Conservation (phyloP, 176 grass and related monocot species). For the Phoenix roebelenii region DNA sequence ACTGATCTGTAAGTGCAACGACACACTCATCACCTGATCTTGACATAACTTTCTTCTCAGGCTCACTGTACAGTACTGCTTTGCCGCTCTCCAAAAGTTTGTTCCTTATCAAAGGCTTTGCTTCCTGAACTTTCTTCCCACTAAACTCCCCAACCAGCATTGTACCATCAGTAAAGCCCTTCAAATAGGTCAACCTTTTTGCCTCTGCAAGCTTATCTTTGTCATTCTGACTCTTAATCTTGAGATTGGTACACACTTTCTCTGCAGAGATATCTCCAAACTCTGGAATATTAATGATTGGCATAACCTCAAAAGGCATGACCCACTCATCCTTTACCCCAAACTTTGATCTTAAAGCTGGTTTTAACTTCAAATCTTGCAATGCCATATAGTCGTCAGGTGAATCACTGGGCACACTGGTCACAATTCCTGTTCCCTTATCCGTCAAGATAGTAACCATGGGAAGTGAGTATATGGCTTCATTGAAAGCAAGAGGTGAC, state of each 20-base stretch:
- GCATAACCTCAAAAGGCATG: conserved; percentile 38
- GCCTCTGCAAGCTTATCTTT: conserved; percentile 75
- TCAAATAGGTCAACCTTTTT: conserved; percentile 59
- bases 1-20: conserved; percentile 70
- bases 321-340: conserved; percentile 72
- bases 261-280: conserved; percentile 65
- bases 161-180: conserved; percentile 69
- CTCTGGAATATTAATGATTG: conserved; percentile 71
- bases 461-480: conserved; percentile 49
- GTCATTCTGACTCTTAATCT: conserved; percentile 70
- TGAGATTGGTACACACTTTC: conserved; percentile 51
- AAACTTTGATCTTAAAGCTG: conserved; percentile 47
- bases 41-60: conserved; percentile 69
- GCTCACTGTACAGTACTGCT: conserved; percentile 56
- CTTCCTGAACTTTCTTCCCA: conserved; percentile 63
- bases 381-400: conserved; percentile 66
- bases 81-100: conserved; percentile 45
- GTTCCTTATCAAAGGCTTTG: conserved; percentile 51
- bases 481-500: conserved; percentile 51
- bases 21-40: conserved; percentile 84
- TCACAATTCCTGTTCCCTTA: conserved; percentile 54
- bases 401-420: conserved; percentile 67
- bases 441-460: conserved; percentile 70
- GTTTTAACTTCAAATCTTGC: conserved; percentile 50
- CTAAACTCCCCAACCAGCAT: conserved; percentile 65